Evolutionary conservation across 1,139 yeast genomes (phyloP), one percentile per base, ranked within the genome.

Genomic region (Geotrichum australiense): DNA sequence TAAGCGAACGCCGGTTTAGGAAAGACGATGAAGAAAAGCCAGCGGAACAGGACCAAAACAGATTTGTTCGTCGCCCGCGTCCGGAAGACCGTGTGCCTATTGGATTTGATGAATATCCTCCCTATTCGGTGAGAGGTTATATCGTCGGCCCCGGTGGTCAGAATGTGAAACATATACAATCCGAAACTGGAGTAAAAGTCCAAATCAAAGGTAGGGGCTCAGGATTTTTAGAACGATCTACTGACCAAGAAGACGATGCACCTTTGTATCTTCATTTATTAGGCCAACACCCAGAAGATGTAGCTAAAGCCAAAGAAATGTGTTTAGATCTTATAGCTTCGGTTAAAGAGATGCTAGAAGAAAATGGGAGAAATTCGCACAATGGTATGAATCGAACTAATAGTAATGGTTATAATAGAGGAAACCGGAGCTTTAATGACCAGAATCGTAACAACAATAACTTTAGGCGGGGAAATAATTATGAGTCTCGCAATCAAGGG

Each of bases 161-260:
- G 36, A 63, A 65, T 42, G 59, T 65, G 32, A 64, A 64, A 50
- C 69, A 65, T 47, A 62, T 64, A 30, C 57, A 55, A 38, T 43
- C 39, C 25, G 65, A 58, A 32, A 62, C 69, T 2, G 61, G 59
- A 3, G 54, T 62, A 32, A 48, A 57, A 12, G 62, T 64, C 10
- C 63, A 57, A 39, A 51, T 65, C 35, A 63, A 61, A 46, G 69
- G 69, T n/a, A 49, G 54, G 15, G 68, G 68, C 14, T 59, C 66
- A 5, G 64, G 63, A 3, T 64, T 53, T 46, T 38, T 59, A 26
- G 68, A 63, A 33, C 47, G 54, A 29, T 45, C 48, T 19, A 59
- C 65, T 10, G 62, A 60, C 4, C 41, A 45, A 23, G 68, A 65
- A 43, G 59, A 58, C 19, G 62, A 58, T 38, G 55, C 52, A 26